Conservation (phyloP, 768 basidiomycete species). For the Pseudohyphozyma bogoriensis region DNA sequence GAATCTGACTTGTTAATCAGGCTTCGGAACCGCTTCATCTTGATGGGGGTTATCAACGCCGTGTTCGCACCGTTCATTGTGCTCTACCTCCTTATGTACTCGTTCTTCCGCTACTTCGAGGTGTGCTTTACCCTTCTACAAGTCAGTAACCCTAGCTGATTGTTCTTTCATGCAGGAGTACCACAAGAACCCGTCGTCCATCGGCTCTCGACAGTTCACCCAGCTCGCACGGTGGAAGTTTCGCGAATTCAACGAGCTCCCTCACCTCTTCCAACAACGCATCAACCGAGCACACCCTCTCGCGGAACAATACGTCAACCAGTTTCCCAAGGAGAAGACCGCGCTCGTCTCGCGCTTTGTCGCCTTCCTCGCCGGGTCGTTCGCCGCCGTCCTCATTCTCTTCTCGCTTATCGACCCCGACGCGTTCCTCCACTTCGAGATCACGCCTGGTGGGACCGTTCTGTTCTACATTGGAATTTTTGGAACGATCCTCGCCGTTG, state of each 20-base stretch:
- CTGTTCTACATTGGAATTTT: conserved; percentile 87
- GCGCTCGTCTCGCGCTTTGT: conserved; percentile 86
- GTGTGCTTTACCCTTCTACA: conserved; percentile 43
- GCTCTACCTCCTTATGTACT: conserved; percentile 90
- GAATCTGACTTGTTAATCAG: conserved; percentile 41
- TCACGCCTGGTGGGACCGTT: conserved; percentile 83
- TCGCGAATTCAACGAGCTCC: conserved; percentile 95
- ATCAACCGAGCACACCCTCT: conserved; percentile 79
- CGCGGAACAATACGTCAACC: conserved; percentile 90
- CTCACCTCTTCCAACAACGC: conserved; percentile 78
- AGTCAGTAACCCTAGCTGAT: neutral
- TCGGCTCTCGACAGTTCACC: conserved; percentile 84
- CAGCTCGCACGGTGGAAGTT: conserved; percentile 97
- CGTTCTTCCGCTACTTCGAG: conserved; percentile 99
- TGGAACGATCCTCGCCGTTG: conserved; percentile 74
- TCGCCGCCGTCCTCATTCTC: conserved; percentile 85
- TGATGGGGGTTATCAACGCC: conserved; percentile 94
- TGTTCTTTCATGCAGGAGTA: conserved; percentile 59
- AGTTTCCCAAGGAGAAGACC: conserved; percentile 91
- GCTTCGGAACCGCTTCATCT: conserved; percentile 72
- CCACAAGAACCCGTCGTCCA: conserved; percentile 93
- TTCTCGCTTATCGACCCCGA: conserved; percentile 90
- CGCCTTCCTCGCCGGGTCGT: conserved; percentile 91
- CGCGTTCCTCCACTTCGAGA: conserved; percentile 83
- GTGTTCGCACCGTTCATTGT: conserved; percentile 96